phyloP scores from a whole-genome alignment of 2,329 filamentous ascomycete species.

The Xylariomycetidae sp. region DNA sequence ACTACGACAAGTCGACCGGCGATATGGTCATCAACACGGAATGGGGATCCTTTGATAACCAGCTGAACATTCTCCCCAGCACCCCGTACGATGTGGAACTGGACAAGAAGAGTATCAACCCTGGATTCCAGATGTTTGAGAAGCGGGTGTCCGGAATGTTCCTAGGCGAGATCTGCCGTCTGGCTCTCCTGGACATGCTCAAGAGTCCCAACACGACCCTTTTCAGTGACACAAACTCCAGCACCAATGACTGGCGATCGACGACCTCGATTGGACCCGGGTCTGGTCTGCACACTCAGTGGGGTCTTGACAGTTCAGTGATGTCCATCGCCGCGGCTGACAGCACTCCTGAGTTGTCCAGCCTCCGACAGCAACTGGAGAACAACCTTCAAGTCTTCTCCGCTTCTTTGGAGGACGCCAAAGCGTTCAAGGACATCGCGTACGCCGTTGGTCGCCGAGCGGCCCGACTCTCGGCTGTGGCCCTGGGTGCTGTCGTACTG shows the following conservation, averaged over 20 bases:
- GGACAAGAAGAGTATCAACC: constrained; percentile 78
- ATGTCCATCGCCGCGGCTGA: constrained; percentile 84
- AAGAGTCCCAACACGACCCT: constrained; percentile 60
- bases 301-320: constrained; percentile 88
- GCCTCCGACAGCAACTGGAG: constrained; percentile 72
- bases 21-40: constrained; percentile 98
- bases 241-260: constrained; percentile 61
- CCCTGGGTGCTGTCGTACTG: constrained; percentile 78
- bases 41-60: constrained; percentile 98
- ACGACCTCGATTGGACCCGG: constrained; percentile 62
- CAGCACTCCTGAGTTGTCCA: constrained; percentile 62
- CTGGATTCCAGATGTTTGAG: constrained; percentile 97
- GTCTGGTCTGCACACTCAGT: constrained; percentile 67
- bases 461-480: constrained; percentile 79
- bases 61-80: constrained; percentile 77
- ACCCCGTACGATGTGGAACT: constrained; percentile 77
- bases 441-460: constrained; percentile 82
- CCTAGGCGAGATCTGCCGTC: constrained; percentile 84
- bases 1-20: constrained; percentile 74
- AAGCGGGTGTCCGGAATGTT: constrained; percentile 99
- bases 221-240: constrained; percentile 71
- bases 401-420: constrained; percentile 74
- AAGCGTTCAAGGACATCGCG: constrained; percentile 78
- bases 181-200: constrained; percentile 67
- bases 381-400: constrained; percentile 69